These are phyloP conservation scores for Trichosporon coremiiforme DNA, from an alignment of 1,284 basidiomycete species.

Conservation along the genomic window DNA sequence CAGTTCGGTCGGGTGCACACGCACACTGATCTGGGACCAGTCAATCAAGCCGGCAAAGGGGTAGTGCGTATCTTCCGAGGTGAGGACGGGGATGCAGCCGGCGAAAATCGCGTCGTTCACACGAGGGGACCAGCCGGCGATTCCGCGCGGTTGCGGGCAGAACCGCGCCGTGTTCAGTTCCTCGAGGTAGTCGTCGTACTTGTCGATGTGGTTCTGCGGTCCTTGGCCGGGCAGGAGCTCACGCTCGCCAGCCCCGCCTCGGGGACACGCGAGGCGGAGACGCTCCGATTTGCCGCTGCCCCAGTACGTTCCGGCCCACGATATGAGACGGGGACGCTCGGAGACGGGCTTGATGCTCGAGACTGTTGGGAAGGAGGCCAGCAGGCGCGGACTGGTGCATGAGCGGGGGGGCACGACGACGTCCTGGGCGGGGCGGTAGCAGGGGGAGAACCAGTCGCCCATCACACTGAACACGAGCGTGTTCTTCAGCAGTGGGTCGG, in stretches of 20 bases:
- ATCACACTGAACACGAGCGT: conserved; percentile 53
- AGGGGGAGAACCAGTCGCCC: conserved; percentile 54
- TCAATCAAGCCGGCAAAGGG: conserved; percentile 58
- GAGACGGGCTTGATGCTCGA: conserved; percentile 41
- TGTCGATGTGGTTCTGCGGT: conserved; percentile 43
- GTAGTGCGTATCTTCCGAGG: conserved; percentile 56
- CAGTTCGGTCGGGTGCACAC: conserved; percentile 56
- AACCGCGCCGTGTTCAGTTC: conserved; percentile 55
- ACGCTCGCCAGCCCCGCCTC: conserved; percentile 48
- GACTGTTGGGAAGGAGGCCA: conserved; percentile 43
- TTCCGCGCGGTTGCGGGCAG: conserved; percentile 57
- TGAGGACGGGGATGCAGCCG: conserved; percentile 59
- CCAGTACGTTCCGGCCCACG: conserved; percentile 56
- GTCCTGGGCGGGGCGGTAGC: conserved; percentile 55
- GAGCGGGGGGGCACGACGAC: conserved; percentile 55
- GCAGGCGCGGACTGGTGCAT: conserved; percentile 44
- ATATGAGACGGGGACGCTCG: conserved; percentile 45
- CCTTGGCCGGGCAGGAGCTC: conserved; percentile 49
- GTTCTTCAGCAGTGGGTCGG: conserved; percentile 51
- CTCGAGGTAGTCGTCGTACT: conserved; percentile 55
- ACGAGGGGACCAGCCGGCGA: conserved; percentile 58
- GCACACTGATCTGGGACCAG: conserved; percentile 57
- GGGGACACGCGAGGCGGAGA: conserved; percentile 49
- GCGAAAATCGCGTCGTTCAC: conserved; percentile 59
- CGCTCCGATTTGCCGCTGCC: conserved; percentile 55